Conservation (phyloP, 1,284 basidiomycete species). For the Sporisorium graminicola region DNA sequence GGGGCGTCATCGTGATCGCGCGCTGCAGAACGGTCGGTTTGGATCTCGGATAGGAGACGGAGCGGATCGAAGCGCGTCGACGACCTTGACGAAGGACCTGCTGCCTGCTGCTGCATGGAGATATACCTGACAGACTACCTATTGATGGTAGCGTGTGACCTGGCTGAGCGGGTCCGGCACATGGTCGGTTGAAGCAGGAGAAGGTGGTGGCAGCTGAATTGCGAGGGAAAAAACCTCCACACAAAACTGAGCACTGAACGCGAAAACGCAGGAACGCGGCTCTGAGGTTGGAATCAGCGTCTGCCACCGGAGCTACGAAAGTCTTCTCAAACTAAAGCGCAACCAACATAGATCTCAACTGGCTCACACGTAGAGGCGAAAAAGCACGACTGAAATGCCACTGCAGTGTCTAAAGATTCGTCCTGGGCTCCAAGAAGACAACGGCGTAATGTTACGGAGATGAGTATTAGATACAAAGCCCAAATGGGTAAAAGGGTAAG, state of each 20-base stretch:
- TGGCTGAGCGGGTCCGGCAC: neutral
- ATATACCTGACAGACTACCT: neutral
- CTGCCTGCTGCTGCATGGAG: neutral
- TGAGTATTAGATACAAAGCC: slow-evolving; percentile 19
- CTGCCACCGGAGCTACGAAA: no score
- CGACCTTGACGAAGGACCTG: neutral
- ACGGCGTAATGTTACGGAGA: slow-evolving; percentile 5
- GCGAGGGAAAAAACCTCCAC: slow-evolving; percentile 5
- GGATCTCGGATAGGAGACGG: slow-evolving; percentile 30
- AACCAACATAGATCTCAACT: neutral
- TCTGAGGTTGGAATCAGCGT: neutral
- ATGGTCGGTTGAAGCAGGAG: neutral
- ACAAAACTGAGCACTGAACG: neutral
- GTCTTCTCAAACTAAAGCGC: neutral
- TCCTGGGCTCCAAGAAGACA: neutral
- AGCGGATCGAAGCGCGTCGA: slow-evolving; percentile 19
- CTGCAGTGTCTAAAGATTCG: neutral
- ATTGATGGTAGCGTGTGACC: neutral
- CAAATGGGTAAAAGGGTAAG: slow-evolving; percentile 2
- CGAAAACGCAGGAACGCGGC: slow-evolving; percentile 1
- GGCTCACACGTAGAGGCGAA: neutral
- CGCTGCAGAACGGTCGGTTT: neutral
- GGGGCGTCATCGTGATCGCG: neutral
- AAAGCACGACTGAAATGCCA: neutral
- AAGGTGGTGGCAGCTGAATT: neutral